Evolutionary conservation across 2,329 filamentous ascomycete species (phyloP), one percentile per base, ranked within the genome.

Genomic region (Lachnellula arida): DNA sequence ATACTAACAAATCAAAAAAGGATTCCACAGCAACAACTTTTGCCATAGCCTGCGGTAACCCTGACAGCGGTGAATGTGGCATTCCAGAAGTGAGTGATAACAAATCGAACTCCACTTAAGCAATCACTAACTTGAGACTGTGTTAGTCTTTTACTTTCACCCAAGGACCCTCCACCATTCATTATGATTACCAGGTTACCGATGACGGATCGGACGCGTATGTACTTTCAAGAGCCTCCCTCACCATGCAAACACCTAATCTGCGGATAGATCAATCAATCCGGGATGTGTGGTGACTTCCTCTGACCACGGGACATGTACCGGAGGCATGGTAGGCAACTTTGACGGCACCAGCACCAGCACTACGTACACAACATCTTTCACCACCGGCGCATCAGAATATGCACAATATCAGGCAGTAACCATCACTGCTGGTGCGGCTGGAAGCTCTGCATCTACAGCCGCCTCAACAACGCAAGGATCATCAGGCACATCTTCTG

Each of bases 141-240:
- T 22, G 5, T 7, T 32, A 43, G 37, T 54, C 49, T 19, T 64
- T 68, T 25, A 58, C 53, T 3, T 59, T 63, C 37, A 66, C 65
- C 0, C 60, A 66, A 57, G 63, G 63, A 17, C 62, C 63, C 15
- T 64, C 62, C 3, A 67, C 64, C 7, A 37, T 64, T 0, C 50
- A 47, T 19, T 63, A 60, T 46, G 44, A 28, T 2, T 53, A 44
- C n/a, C 19, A 5, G 19, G 23, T 43, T 35, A 32, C 9, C n/a
- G 14, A 14, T n/a, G 48, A 25, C 19, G 35, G 35, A 50, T 15
- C 19, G 22, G 17, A 11, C 19, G 48, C 42, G n/a, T 49, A 39
- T 3, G 8, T 1, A 37, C 11, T 15, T 39, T 22, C n/a, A 4
- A 4, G 46, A 23, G 14, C n/a, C 19, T 4, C 5, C 44, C 39